Evolutionary conservation across 2,329 filamentous ascomycete species (phyloP), one percentile per base, ranked within the genome.

Genomic region (Colletotrichum acutatum): DNA sequence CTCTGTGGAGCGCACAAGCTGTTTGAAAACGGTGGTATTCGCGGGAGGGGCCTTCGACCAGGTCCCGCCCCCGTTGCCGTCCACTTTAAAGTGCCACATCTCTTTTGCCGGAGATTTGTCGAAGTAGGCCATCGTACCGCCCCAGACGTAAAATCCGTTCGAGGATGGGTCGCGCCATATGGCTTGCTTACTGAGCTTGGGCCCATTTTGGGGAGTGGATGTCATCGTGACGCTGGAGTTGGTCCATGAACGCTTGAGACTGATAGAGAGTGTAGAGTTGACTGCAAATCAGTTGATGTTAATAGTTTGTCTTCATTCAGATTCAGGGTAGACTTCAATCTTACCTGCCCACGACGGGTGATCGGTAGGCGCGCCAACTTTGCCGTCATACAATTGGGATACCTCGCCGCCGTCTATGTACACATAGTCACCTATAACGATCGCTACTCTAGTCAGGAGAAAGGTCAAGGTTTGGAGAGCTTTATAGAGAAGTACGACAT

Each of bases 361-460:
- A 57, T 71, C 66, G 72, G 69, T 68, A 30, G 77, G 72, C 37
- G 7, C 28, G 4, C 57, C 6, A 3, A 1, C 76, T 24, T 75
- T 77, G 6, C 77, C 80, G 30, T 80, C 75, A 60, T 75, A 69
- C 12, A 74, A 74, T 42, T 78, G 77, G 2, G 77, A 81, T 2
- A 82, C 64, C 70, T 81, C 78, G 19, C 83, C 83, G 57, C 82
- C 82, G 67, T 84, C 82, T 59, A 84, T 79, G 64, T 83, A 84
- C 49, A 82, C 73, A 58, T 82, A 82, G 66, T 83, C 78, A 11
- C 81, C 81, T 14, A 83, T 66, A n/a, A 80, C 78, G 4, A 68
- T 72, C 3, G 66, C 76, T 77, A 22, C 75, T 74, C 69, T 76
- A 77, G 67, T 34, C 14, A 60, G 28, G 22, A 32, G n/a, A 6